Conservation (phyloP, 352 stramenopile genomes). For the Globisporangium nagaii region DNA sequence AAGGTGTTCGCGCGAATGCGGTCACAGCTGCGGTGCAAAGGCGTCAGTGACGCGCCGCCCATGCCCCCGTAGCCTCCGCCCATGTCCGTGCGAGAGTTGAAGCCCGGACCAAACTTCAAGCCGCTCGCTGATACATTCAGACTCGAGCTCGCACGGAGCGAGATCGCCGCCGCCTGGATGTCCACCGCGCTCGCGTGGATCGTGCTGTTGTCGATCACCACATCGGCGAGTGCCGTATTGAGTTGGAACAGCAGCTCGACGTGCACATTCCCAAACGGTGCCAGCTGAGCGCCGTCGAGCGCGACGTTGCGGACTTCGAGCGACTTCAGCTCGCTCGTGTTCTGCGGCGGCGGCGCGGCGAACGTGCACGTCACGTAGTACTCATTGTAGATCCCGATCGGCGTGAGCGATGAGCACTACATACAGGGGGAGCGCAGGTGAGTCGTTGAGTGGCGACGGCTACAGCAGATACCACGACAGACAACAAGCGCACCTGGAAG, state of each 20-base stretch:
- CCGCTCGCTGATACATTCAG: constrained; percentile 58
- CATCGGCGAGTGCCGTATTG: constrained; percentile 19
- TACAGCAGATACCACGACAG: no score
- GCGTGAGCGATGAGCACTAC: constrained; percentile 54
- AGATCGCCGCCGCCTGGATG: constrained; percentile 36
- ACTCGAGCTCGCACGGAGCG: constrained; percentile 32
- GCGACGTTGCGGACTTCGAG: constrained; percentile 39
- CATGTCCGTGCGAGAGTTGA: constrained; percentile 61
- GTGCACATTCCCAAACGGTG: constrained; percentile 33
- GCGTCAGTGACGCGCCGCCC: constrained; percentile 58
- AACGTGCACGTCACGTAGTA: constrained; percentile 74
- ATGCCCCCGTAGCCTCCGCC: constrained; percentile 75
- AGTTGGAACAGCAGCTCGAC: constrained; percentile 45
- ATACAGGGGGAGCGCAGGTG: neutral
- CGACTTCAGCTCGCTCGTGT: constrained; percentile 19
- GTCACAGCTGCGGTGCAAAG: constrained; percentile 34
- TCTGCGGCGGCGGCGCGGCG: constrained; percentile 14
- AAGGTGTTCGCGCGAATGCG: constrained; percentile 50
- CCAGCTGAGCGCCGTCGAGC: constrained; percentile 36
- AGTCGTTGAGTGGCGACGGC: neutral
- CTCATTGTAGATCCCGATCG: constrained; percentile 81
- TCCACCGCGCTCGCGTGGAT: constrained; percentile 56
- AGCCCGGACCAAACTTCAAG: constrained; percentile 78
- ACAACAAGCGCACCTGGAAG: constrained; percentile 20
- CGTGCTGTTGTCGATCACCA: constrained; percentile 44